Evolutionary conservation across 495 filamentous ascomycete species (phyloP).

Genomic region (Sporormia fimetaria): DNA sequence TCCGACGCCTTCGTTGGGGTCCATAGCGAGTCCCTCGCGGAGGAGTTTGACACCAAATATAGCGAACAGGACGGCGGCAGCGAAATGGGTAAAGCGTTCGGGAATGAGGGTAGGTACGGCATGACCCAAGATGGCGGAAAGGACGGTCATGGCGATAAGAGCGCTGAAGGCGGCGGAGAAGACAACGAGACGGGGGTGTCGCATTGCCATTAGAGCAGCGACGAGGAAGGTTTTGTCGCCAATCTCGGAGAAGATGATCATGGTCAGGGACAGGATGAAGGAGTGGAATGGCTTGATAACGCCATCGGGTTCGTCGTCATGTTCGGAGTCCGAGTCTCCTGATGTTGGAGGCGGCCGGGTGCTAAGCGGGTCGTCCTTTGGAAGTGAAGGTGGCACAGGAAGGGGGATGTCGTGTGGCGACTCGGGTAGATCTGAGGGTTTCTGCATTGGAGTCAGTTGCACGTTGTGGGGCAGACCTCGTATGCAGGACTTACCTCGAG

Average conservation of each 20-base stretch:
- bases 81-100: constrained; percentile 73
- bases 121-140: constrained; percentile 93
- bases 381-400: constrained; percentile 49
- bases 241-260: constrained; percentile 96
- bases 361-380: constrained; percentile 48
- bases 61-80: constrained; percentile 75
- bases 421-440: constrained; percentile 68
- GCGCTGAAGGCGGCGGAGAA: constrained; percentile 91
- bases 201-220: constrained; percentile 97
- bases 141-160: constrained; percentile 82
- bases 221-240: constrained; percentile 98
- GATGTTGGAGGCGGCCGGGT: constrained; percentile 38
- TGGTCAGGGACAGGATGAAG: constrained; percentile 80
- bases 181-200: constrained; percentile 83
- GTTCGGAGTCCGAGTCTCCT: constrained; percentile 30
- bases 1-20: constrained; percentile 71
- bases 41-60: constrained; percentile 80
- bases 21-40: constrained; percentile 80
- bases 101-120: constrained; percentile 85
- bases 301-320: constrained; percentile 40
- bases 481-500: constrained; percentile 49
- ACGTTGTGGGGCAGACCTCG: constrained; percentile 3
- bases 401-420: constrained; percentile 68
- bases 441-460: constrained; percentile 41
- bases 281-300: constrained; percentile 82